Evolutionary conservation across 306 rosid genomes (phyloP).

Genomic region (barrel medic (Medicago truncatula)): MtrunA17r5.0-ANR NC_053046.1:34517501-34518000

Average conservation of each 20-base stretch:
- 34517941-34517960: too few relatives aligned
- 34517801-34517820: neutral
- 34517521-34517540: conserved; percentile 40
- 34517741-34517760: neutral
- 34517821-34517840: conserved; percentile 6
- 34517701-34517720: neutral
- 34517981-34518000: neutral
- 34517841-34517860: conserved; percentile 13
- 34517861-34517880: conserved; percentile 33
- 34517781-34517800: too few relatives aligned
- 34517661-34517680: neutral
- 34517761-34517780: neutral
- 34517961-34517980: neutral
- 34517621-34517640: conserved; percentile 16
- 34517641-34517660: conserved; percentile 6
- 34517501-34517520: conserved; percentile 47
- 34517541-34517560: conserved; percentile 43
- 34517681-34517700: neutral
- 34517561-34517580: conserved; percentile 42
- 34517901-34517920: too few relatives aligned
- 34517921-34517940: too few relatives aligned
- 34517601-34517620: conserved; percentile 50
- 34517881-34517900: too few relatives aligned
- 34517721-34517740: neutral
- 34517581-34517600: conserved; percentile 61